Percentiles rank a stretch among this genome's conserved stretches.
phyloP scores from a whole-genome alignment of 176 grass and related monocot genomes.

The Hyparrhenia diplandra region DNA sequence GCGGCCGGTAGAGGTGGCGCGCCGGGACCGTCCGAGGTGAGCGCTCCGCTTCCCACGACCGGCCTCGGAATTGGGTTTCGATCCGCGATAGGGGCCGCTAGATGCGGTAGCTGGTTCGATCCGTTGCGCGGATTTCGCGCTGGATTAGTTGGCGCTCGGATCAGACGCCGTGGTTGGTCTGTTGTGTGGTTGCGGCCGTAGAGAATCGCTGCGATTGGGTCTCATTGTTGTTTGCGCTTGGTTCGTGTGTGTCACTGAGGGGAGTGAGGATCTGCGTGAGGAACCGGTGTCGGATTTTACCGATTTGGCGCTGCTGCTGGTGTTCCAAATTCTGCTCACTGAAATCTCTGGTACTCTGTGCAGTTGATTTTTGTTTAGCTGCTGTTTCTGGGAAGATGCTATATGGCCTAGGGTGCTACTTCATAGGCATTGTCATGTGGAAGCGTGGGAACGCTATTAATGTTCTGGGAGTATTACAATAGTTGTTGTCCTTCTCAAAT shows the following conservation, averaged over 20 bases:
- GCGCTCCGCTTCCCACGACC: neutral
- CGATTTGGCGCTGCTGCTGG: neutral
- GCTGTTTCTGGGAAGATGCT: neutral
- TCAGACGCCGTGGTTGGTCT: neutral
- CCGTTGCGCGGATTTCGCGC: neutral
- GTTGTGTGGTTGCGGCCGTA: neutral
- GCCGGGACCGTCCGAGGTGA: slow-evolving; percentile 11
- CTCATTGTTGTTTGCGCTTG: neutral
- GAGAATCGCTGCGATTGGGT: neutral
- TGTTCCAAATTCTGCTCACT: neutral
- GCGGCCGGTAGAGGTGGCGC: slow-evolving; percentile 19
- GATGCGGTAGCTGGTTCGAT: slow-evolving; percentile 1
- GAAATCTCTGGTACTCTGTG: neutral
- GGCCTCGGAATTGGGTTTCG: neutral
- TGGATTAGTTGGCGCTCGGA: neutral
- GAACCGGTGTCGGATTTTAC: neutral
- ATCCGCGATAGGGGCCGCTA: neutral
- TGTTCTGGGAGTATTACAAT: neutral
- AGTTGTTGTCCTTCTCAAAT: neutral
- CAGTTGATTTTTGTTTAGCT: neutral
- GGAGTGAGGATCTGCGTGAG: slow-evolving; percentile 22
- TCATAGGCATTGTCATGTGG: neutral
- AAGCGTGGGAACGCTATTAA: neutral
- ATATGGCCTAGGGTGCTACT: neutral
- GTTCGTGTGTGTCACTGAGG: neutral